Evolutionary conservation across 257 asterid genomes (phyloP).

Genomic region (Voacanga thouarsii): DNA sequence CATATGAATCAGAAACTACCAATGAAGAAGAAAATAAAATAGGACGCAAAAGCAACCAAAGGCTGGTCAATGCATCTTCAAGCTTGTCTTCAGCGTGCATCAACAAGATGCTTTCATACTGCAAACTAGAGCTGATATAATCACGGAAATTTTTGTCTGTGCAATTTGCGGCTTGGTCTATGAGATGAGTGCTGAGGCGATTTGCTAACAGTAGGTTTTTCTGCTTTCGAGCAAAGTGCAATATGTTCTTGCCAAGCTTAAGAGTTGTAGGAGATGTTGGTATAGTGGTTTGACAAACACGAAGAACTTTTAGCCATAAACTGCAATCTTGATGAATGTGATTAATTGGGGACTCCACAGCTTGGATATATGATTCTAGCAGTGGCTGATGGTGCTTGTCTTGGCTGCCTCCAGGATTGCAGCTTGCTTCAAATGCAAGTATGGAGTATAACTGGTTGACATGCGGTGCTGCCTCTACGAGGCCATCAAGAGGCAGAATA

Average conservation of each 20-base stretch:
- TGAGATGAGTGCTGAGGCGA: slow-evolving; percentile 71
- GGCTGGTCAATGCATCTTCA: slow-evolving; percentile 64
- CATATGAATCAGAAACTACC: slow-evolving; percentile 42
- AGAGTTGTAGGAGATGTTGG: slow-evolving; percentile 72
- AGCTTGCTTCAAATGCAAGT: slow-evolving; percentile 71
- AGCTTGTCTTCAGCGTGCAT: slow-evolving; percentile 69
- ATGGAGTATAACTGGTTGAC: slow-evolving; percentile 79
- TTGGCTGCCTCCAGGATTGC: slow-evolving; percentile 45
- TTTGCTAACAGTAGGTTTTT: slow-evolving; percentile 65
- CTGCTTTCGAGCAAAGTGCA: slow-evolving; percentile 84
- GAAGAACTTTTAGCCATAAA: slow-evolving; percentile 91
- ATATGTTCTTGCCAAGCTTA: slow-evolving; percentile 69
- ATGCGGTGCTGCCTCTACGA: slow-evolving; percentile 81
- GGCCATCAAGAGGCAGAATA: slow-evolving; percentile 82
- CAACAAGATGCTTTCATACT: slow-evolving; percentile 68
- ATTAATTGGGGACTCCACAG: slow-evolving; percentile 61
- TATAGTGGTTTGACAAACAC: slow-evolving; percentile 59
- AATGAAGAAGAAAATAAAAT: slow-evolving; percentile 49
- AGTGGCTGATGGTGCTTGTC: slow-evolving; percentile 44
- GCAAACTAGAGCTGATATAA: slow-evolving; percentile 52
- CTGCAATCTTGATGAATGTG: slow-evolving; percentile 74
- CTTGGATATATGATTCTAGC: slow-evolving; percentile 62
- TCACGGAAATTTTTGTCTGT: slow-evolving; percentile 49
- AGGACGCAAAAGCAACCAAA: slow-evolving; percentile 78
- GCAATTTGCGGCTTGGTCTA: slow-evolving; percentile 50